Base-by-base conservation (phyloP, 225 moss, liverwort and hornwort species). In the Sphagnum contortum region DNA sequence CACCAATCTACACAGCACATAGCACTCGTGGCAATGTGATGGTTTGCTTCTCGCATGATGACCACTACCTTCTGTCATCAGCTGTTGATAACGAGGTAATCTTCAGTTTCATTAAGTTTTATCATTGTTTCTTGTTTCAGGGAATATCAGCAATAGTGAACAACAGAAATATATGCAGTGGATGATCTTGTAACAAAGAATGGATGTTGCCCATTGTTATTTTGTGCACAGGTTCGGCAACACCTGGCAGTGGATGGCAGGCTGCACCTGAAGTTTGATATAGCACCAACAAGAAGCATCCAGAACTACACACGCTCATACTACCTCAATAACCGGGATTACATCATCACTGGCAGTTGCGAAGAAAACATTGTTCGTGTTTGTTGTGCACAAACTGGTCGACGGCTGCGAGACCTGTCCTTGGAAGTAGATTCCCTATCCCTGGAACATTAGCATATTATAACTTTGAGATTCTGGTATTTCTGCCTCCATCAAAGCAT, bases 301-400 rank as follows among this genome's bases (percentile, higher is more conserved):
- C 80, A 82, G 59, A 90, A 90, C 55, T 90, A 90, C 62, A 90
- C 90, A 45, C 87, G 90, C 49, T 87, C 90, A 52, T 90, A 90
- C 67, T 90, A 90, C 54, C 84, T 90, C 61, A 90, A 90, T 71
- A 87, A 87, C 57, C 84, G 87, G 48, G 90, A 90, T 69, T 90
- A 90, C 70, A 90, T 90, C 52, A 90, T 90, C 48, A 90, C 85
- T 70, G 90, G 90, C 62, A 90, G 90, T 67, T 90, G 90, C 72
- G 90, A 87, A 76, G 90, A 90, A 71, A 90, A 87, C 73, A 74
- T 90, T 45, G 85, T 90, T 44, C 90, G 90, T 65, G 78, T 90
- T 57, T 90, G 82, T 65, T 90, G 90, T 83, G 87, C 90, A 50
- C 90, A 90, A 70, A 87, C 90, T 71, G 90, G 90, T 65, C 74